phyloP scores from a whole-genome alignment of 805 yeast species.

The Diddensiella santjacobensis region DNA sequence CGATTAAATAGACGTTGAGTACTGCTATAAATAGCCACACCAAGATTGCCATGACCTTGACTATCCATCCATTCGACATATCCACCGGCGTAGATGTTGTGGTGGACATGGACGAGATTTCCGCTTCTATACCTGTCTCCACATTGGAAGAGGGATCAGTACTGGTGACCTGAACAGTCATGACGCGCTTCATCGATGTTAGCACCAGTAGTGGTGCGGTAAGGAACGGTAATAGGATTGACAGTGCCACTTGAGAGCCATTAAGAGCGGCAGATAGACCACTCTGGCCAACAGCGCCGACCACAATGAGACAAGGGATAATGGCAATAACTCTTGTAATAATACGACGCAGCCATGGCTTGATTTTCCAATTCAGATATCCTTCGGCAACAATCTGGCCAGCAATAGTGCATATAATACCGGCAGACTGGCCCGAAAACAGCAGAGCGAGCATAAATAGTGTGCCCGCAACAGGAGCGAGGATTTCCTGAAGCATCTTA shows the following conservation, averaged over 20 bases:
- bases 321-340: slow-evolving; percentile 76
- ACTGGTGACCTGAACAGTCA: slow-evolving; percentile 40
- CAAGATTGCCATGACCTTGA: slow-evolving; percentile 46
- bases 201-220: slow-evolving; percentile 83
- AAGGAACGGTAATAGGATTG: slow-evolving; percentile 76
- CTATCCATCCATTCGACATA: slow-evolving; percentile 52
- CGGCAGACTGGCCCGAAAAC: slow-evolving; percentile 86
- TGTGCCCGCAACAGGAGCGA: slow-evolving; percentile 78
- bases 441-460: slow-evolving; percentile 80
- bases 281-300: slow-evolving; percentile 63
- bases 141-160: not conserved
- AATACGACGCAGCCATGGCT: slow-evolving; percentile 77
- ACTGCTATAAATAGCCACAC: slow-evolving; percentile 71
- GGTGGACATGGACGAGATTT: not conserved
- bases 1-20: slow-evolving; percentile 65
- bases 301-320: slow-evolving; percentile 73
- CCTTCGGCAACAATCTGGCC: slow-evolving; percentile 94
- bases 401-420: slow-evolving; percentile 88
- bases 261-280: slow-evolving; percentile 74
- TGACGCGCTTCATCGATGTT: slow-evolving; percentile 64
- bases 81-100: slow-evolving; percentile 14
- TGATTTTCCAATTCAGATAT: slow-evolving; percentile 72
- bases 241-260: slow-evolving; percentile 80
- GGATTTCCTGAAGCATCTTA: slow-evolving; percentile 50
- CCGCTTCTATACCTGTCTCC: not conserved